phyloP scores from a whole-genome alignment of 2,329 filamentous ascomycete species.

The Curvularia lunata region DNA sequence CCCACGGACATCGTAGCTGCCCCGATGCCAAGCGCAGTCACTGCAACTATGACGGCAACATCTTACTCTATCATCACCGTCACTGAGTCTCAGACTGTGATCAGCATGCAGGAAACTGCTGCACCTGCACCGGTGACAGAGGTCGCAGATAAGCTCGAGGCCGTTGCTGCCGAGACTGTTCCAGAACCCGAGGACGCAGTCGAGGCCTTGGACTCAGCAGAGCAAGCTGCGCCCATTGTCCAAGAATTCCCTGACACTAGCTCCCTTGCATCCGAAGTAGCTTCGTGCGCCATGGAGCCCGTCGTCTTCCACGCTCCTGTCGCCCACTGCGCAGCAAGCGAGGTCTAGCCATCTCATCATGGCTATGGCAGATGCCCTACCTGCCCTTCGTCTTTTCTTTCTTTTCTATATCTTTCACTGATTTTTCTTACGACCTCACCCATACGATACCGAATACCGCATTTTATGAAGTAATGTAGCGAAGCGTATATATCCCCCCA shows the following conservation, averaged over 20 bases:
- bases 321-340: constrained; percentile 4
- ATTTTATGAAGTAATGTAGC: constrained; percentile 10
- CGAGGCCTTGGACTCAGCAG: constrained; percentile 1
- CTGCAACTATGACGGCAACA: constrained; percentile 33
- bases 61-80: constrained; percentile 38
- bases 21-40: constrained; percentile 25
- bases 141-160: not conserved
- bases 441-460: not conserved
- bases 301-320: constrained; percentile 5
- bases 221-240: not conserved
- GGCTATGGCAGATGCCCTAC: not conserved
- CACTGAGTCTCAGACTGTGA: constrained; percentile 25
- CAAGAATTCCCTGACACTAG: not conserved
- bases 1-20: constrained; percentile 10
- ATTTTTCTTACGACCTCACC: not conserved
- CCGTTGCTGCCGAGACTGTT: not conserved
- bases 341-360: not conserved
- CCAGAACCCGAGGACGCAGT: constrained; percentile 1
- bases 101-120: constrained; percentile 9
- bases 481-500: constrained; percentile 1
- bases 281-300: constrained; percentile 6
- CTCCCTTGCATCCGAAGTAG: not conserved
- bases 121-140: constrained; percentile 2
- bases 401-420: not conserved
- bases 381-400: not conserved